Evolutionary conservation across 441 rosid species (phyloP), one percentile per base, ranked within the genome.

Genomic region (Viola pubescens): DNA sequence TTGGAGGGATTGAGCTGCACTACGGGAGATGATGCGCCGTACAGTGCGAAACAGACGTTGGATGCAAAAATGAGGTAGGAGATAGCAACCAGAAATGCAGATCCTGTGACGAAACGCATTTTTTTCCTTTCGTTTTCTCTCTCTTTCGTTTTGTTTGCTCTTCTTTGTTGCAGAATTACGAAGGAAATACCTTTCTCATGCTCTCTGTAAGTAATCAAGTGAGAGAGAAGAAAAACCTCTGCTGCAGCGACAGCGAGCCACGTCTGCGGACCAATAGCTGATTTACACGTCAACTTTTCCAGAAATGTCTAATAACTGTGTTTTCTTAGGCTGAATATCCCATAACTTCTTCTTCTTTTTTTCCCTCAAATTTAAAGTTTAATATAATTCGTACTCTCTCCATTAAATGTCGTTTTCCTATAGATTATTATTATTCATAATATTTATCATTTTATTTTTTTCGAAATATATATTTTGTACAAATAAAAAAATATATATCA

Each of bases 1-100:
- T 94, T 94, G 80, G 91, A 75, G 51, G 95, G 95, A 69, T 81
- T 90, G 69, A 94, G 95, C 84, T 94, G 99, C 66, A 88, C 72
- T 11, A 94, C 99, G 6, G 97, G 95, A 3, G 99, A 90, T 1
- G 97, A 90, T 38, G 99, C 73, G 14, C 83, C 89, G 67, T 94
- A 94, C 58, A 94, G 77, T 58, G 96, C 97, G 44, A 67, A 56
- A 14, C 81, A 66, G 55, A 72, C 43, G 45, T 63, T 59, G 67
- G 78, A 65, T 50, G 70, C 65, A 47, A 78, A 72, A 6, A 73
- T 59, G 40, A 68, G 13, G 4, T 76, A 19, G 42, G 63, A 51
- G 9, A 81, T 54, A 58, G 75, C 63, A n/a, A 62, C 40, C 6
- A 77, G 60, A 60, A 74, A 67, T 46, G 65, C 62, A 42, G 75